phyloP scores from a whole-genome alignment of 768 basidiomycete species.

The Pulveroboletus sp. region DNA sequence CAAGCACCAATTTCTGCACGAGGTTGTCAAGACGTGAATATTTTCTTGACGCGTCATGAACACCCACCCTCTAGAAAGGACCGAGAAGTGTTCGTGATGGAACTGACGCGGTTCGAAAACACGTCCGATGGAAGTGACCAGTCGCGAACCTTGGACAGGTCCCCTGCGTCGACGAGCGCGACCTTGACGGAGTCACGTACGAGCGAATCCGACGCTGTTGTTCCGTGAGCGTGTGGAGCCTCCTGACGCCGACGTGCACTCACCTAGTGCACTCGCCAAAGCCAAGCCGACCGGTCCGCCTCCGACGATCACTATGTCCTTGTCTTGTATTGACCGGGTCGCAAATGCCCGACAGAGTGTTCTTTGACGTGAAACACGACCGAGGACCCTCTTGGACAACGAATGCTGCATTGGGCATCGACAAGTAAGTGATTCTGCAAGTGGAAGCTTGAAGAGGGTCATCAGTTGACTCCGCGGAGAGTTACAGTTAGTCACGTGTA shows the following conservation, averaged over 20 bases:
- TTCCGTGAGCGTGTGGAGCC: background rate
- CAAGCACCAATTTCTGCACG: slow-evolving; percentile 77
- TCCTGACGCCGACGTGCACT: slow-evolving; percentile 17
- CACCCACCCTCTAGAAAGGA: slow-evolving; percentile 59
- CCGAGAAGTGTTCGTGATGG: slow-evolving; percentile 73
- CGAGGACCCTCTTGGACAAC: slow-evolving; percentile 3
- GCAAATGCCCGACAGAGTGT: slow-evolving; percentile 15
- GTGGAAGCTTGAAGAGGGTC: too few relatives aligned
- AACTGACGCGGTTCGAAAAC: slow-evolving; percentile 84
- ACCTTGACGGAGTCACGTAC: slow-evolving; percentile 56
- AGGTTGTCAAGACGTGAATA: background rate
- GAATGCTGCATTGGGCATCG: slow-evolving; percentile 5
- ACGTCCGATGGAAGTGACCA: slow-evolving; percentile 57
- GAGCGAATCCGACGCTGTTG: slow-evolving; percentile 48
- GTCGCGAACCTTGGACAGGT: slow-evolving; percentile 58
- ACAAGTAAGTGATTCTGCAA: too few relatives aligned
- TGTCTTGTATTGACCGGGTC: slow-evolving; percentile 40
- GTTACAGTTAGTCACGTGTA: too few relatives aligned
- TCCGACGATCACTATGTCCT: slow-evolving; percentile 91
- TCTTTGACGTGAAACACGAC: slow-evolving; percentile 4
- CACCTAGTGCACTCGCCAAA: slow-evolving; percentile 82
- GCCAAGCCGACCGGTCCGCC: slow-evolving; percentile 92
- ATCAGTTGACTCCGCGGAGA: too few relatives aligned
- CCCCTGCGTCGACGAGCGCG: slow-evolving; percentile 77
- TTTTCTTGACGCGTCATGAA: background rate